Evolutionary conservation across 2,329 filamentous ascomycete species (phyloP).

Genomic region (Bipolaris zeicola): DNA sequence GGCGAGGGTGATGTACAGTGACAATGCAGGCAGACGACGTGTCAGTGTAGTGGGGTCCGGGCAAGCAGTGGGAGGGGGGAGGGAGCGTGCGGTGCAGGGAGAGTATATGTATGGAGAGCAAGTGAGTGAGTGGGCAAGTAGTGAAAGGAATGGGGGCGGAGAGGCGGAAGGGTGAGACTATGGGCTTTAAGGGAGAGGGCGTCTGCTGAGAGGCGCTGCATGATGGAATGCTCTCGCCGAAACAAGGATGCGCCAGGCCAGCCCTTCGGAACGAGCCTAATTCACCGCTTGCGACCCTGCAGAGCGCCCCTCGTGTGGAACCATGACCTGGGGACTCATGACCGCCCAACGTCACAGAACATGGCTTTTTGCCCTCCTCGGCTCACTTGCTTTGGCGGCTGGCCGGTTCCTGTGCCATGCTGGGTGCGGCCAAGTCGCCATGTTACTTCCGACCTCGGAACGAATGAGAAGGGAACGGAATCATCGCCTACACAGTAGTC

Average conservation of each 20-base stretch:
- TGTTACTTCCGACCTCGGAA: slow-evolving; percentile 28
- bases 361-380: slow-evolving; percentile 1
- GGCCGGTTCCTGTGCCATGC: background rate
- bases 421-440: background rate
- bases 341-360: slow-evolving; percentile 9
- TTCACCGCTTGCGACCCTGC: slow-evolving; percentile 23
- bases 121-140: background rate
- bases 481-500: background rate
- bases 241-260: slow-evolving; percentile 23
- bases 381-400: slow-evolving; percentile 8
- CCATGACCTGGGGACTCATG: slow-evolving; percentile 1
- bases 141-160: slow-evolving; percentile 4
- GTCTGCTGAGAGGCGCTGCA: slow-evolving; percentile 16
- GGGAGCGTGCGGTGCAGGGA: slow-evolving; percentile 4
- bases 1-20: slow-evolving; percentile 9
- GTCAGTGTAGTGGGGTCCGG: slow-evolving; percentile 3
- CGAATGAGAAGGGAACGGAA: slow-evolving; percentile 15
- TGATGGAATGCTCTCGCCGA: slow-evolving; percentile 31
- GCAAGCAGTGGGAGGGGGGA: slow-evolving; percentile 1
- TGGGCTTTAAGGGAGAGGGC: slow-evolving; percentile 15
- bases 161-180: slow-evolving; percentile 16
- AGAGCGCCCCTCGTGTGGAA: slow-evolving; percentile 3
- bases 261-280: slow-evolving; percentile 22
- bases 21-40: slow-evolving; percentile 7
- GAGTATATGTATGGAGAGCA: background rate